Conservation (phyloP, 805 yeast species). For the Nakazawaea siamensis region DNA sequence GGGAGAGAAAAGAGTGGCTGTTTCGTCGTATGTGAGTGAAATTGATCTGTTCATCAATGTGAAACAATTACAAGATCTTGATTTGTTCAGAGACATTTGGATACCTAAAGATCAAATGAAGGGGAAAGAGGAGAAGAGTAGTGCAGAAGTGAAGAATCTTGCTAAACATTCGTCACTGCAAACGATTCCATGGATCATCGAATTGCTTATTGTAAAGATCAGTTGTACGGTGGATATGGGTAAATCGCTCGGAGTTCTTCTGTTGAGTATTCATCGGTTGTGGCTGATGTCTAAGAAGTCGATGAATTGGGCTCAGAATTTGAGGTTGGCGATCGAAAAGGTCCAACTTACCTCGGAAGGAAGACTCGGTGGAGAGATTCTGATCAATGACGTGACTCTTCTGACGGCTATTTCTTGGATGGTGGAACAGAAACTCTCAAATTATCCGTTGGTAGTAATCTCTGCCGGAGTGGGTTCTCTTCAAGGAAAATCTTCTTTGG, state of each 20-base stretch:
- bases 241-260: conserved; percentile 65
- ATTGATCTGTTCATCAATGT: conserved; percentile 61
- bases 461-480: conserved; percentile 48
- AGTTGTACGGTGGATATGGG: conserved; percentile 68
- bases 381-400: conserved; percentile 37
- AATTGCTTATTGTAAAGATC: conserved; percentile 45
- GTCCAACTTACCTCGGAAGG: conserved; percentile 57
- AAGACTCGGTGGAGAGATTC: conserved; percentile 68
- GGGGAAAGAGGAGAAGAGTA: conserved; percentile 10
- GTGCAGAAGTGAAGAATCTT: conserved; percentile 14
- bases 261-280: conserved; percentile 43
- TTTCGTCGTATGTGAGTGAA: conserved; percentile 45
- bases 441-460: conserved; percentile 60
- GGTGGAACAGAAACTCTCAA: conserved; percentile 30
- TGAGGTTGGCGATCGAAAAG: conserved; percentile 51
- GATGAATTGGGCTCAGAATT: conserved; percentile 61
- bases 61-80: conserved; percentile 82
- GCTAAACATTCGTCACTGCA: conserved; percentile 42
- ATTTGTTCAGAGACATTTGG: conserved; percentile 81
- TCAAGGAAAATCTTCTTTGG: conserved; percentile 62
- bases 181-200: conserved; percentile 69
- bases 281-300: conserved; percentile 69
- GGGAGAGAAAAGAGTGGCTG: conserved; percentile 30
- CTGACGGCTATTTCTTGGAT: conserved; percentile 73
- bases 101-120: conserved; percentile 33